A percentile compares a stretch with the other conserved stretches of the same genome.
phyloP scores from a whole-genome alignment of 768 basidiomycete genomes.

The Boletales sp. region DNA sequence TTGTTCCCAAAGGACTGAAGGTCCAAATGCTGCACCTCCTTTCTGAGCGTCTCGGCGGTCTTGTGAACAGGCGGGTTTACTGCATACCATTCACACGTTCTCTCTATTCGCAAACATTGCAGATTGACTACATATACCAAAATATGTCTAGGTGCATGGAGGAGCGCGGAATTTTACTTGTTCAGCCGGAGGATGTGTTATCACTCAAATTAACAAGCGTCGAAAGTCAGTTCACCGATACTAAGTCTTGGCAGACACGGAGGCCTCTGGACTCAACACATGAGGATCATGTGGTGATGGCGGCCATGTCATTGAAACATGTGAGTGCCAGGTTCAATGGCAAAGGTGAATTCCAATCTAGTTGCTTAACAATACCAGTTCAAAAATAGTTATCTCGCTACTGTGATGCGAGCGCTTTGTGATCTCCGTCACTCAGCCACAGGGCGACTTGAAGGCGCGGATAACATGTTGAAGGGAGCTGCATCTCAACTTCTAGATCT shows the following conservation, averaged over 20 bases:
- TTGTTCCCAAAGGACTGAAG: background rate
- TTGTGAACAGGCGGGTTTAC: slow-evolving; percentile 12
- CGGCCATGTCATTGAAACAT: no score
- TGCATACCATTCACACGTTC: slow-evolving; percentile 3
- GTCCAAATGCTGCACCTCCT: background rate
- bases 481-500: background rate
- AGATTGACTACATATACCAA: slow-evolving; percentile 19
- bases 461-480: background rate
- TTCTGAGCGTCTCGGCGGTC: slow-evolving; percentile 35
- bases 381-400: no score
- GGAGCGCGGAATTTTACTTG: background rate
- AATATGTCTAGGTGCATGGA: slow-evolving; percentile 30
- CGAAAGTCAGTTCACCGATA: slow-evolving; percentile 31
- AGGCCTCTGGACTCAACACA: background rate
- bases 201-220: background rate
- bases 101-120: slow-evolving; percentile 6
- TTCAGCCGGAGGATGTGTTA: background rate
- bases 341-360: no score
- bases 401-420: no score
- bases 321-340: no score
- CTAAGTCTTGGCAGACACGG: slow-evolving; percentile 20
- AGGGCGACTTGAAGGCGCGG: background rate
- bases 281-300: background rate
- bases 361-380: no score
- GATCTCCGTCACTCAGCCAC: background rate